Evolutionary conservation across 768 basidiomycete genomes (phyloP), one percentile per base, ranked within the genome.

Genomic region (Tephrocybe rancida): DNA sequence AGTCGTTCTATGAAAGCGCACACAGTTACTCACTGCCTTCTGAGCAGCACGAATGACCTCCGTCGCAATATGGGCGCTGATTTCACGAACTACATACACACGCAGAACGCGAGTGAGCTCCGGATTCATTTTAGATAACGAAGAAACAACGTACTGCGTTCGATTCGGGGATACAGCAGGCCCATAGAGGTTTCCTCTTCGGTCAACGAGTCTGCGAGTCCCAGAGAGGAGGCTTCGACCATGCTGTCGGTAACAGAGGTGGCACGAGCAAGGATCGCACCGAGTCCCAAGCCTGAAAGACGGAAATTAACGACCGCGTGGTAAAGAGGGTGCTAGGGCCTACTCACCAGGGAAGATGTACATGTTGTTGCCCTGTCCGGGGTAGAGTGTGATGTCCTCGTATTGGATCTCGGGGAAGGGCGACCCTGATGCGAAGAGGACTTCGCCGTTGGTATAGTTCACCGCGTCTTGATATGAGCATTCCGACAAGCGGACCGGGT

Each of bases 351-450:
- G 85, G 77, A 87, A 87, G 63, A 89, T 88, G 68, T 89, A 90
- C 91, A 95, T 94, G 70, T 96, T 98, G 69, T 96, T 97, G 24
- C 94, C 94, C 71, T 97, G 95, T 21, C 92, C 91, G 2, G 95
- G 86, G 58, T 87, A 85, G 59, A 87, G 73, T 29, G 59, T 77
- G 48, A 72, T 74, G 26, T 84, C 85, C 30, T 77, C 69, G 71
- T 76, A 87, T 51, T 70, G 62, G 58, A 86, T 76, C 42, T 80
- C 75, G 13, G 83, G 80, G 82, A 95, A 97, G 3, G 94, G 95
- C 27, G 88, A 90, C 3, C 94, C 95, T 35, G 85, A 87, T 0
- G 95, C 94, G 65, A 94, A 97, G 52, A 97, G 81, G 16, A 88
- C 89, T 37, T 68, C 73, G 25, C 95, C 94, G 38, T 83, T 70